A percentile compares a stretch with the other conserved stretches of the same genome.
Conservation (phyloP, 2,329 filamentous ascomycete genomes). For the Pseudomassariella vexata region DNA sequence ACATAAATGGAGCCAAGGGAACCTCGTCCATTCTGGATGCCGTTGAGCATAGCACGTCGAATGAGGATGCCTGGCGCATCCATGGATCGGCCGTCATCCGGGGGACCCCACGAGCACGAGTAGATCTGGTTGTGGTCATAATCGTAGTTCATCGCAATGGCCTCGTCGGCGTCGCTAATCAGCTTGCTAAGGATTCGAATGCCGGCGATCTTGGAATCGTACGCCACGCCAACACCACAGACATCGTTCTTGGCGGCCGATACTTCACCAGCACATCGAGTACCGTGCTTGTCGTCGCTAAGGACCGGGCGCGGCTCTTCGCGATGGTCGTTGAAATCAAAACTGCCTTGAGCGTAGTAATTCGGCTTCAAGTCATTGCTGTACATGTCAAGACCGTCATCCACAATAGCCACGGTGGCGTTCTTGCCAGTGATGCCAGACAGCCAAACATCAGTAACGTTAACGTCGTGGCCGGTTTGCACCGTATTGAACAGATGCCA, state of each 20-base stretch:
- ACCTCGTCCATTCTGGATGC: constrained; percentile 77
- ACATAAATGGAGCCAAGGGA: constrained; percentile 90
- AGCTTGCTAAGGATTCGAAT: constrained; percentile 88
- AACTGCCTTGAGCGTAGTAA: constrained; percentile 89
- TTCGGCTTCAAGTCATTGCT: constrained; percentile 89
- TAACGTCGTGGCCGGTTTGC: constrained; percentile 83
- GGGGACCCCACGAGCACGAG: constrained; percentile 97
- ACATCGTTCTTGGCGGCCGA: constrained; percentile 87
- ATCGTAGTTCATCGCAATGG: constrained; percentile 85
- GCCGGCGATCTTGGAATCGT: constrained; percentile 83
- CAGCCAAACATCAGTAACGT: constrained; percentile 90
- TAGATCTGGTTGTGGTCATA: constrained; percentile 93
- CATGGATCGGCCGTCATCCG: constrained; percentile 91
- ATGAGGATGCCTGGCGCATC: constrained; percentile 88
- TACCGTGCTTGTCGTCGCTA: constrained; percentile 83
- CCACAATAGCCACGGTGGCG: constrained; percentile 86
- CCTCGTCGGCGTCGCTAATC: constrained; percentile 90
- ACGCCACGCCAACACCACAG: constrained; percentile 94
- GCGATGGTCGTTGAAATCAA: constrained; percentile 87
- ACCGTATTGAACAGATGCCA: constrained; percentile 90
- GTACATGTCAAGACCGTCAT: constrained; percentile 94
- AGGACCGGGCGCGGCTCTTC: constrained; percentile 77
- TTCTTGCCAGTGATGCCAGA: constrained; percentile 87
- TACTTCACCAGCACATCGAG: constrained; percentile 90
- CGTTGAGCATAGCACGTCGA: constrained; percentile 83